Evolutionary conservation across 805 yeast genomes (phyloP), one percentile per base, ranked within the genome.

Genomic region (Cyberlindnera meyerae): DNA sequence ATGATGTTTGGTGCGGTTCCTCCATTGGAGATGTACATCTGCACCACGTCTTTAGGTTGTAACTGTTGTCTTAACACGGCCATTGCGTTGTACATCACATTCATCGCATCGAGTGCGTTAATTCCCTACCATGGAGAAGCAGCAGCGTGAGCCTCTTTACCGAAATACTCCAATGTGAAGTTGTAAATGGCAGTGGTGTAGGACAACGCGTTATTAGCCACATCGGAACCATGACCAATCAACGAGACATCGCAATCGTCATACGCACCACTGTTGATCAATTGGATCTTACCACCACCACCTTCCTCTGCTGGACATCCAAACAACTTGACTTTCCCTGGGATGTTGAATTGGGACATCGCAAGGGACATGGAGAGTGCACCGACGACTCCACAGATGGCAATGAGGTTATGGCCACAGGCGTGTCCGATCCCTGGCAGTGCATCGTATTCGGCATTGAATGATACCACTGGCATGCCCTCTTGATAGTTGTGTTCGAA

Each of bases 91-190:
- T 40, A 40, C 40, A 36, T 36, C 15, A 36, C 13, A 5, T 35
- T 36, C 37, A 40, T 35, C 7, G 43, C 43, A 26, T 40, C 43
- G 26, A 40, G 24, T 4, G 43, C 43, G 18, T 40, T 40, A 27
- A 40, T n/a, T 8, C 43, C 43, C 16, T 36, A 27, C 40, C 40
- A 40, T 27, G 43, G 43, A 1, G 43, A 25, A 4, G 43, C 43
- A n/a, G 43, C 43, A 26, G 43, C 43, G 18, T 40, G 43, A 4
- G 43, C 40, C 29, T 40, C 43, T 25, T 33, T 35, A 7, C 43
- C 43, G 18, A 20, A 36, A 31, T 31, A 40, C 20, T 40, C 40
- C 17, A 40, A 11, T 4, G 18, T 18, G 30, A 36, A 36, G 29
- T 29, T 40, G 15, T 27, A 28, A 20, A 36, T 36, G 8, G 43